Percentiles rank a stretch among this genome's conserved stretches.
Conservation (phyloP, 768 basidiomycete species). For the Rhodotorula babjevae region DNA sequence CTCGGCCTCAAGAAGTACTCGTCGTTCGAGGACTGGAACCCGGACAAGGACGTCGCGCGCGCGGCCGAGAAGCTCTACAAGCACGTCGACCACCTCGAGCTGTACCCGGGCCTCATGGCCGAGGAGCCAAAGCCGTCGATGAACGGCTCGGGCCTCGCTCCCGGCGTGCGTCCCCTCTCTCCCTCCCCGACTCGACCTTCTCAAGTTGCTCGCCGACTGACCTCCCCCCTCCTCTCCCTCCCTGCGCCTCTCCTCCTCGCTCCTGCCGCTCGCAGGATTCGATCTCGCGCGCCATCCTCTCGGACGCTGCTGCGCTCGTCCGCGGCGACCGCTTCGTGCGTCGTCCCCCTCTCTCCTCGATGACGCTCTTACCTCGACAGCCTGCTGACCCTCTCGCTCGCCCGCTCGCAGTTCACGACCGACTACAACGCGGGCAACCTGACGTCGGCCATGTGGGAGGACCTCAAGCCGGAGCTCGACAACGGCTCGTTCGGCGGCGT, state of each 20-base stretch:
- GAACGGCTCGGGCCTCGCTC: constrained; percentile 58
- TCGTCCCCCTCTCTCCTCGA: constrained; percentile 47
- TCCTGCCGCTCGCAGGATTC: constrained; percentile 20
- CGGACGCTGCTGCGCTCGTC: constrained; percentile 44
- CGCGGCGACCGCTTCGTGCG: constrained; percentile 69
- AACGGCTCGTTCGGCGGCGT: constrained; percentile 32
- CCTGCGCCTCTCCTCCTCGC: no score
- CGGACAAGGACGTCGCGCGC: constrained; percentile 38
- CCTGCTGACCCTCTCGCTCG: neutral
- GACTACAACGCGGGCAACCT: constrained; percentile 59
- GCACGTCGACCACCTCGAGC: constrained; percentile 72
- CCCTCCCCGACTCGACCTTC: neutral
- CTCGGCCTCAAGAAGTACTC: constrained; percentile 10
- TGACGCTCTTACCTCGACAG: no score
- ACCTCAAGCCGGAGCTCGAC: constrained; percentile 20
- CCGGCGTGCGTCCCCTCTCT: constrained; percentile 46
- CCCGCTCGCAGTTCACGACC: constrained; percentile 9
- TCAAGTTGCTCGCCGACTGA: no score
- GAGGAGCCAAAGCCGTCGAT: constrained; percentile 64
- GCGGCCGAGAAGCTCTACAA: constrained; percentile 62
- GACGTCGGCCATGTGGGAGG: constrained; percentile 64
- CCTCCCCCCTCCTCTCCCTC: no score
- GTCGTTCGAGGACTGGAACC: constrained; percentile 47
- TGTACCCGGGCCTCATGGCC: constrained; percentile 56
- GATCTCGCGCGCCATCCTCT: constrained; percentile 59